These are phyloP conservation scores for Saccharomycopsis fermentans DNA, from an alignment of 805 yeast species.

Conservation along the genomic window DNA sequence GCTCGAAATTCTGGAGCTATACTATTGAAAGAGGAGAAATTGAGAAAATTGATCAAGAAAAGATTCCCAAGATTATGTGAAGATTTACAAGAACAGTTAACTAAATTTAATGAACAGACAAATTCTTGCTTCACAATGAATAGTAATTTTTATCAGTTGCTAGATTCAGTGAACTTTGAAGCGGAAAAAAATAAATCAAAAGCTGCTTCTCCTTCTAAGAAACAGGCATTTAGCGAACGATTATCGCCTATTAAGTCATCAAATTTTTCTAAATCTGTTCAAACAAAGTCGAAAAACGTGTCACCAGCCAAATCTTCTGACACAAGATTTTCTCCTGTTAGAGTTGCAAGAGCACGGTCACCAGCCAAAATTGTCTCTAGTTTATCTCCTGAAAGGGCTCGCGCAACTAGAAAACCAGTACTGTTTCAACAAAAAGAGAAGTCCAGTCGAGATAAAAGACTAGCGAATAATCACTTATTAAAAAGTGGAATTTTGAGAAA, in stretches of 20 bases:
- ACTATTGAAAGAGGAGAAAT: constrained; percentile 67
- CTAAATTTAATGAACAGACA: constrained; percentile 34
- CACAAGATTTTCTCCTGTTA: neutral
- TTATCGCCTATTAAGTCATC: neutral
- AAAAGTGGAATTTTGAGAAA: neutral
- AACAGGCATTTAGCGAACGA: neutral
- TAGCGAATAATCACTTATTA: neutral
- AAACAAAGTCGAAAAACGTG: neutral
- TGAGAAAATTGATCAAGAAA: constrained; percentile 56
- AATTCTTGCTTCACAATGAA: neutral
- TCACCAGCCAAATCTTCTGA: neutral
- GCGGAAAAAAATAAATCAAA: neutral
- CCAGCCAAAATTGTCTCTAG: neutral
- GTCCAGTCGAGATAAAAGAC: neutral
- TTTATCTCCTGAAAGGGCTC: neutral
- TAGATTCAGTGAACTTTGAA: constrained; percentile 6
- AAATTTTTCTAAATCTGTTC: neutral
- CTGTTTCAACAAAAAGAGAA: neutral
- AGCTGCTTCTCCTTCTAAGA: neutral
- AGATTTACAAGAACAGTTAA: constrained; percentile 38
- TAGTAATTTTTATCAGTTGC: constrained; percentile 5
- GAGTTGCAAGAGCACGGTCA: neutral
- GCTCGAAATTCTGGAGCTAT: constrained; percentile 72
- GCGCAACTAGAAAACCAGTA: neutral
- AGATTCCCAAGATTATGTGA: constrained; percentile 55